phyloP scores from a whole-genome alignment of 164 flowering plant species.

The Tinospora cordifolia region DNA sequence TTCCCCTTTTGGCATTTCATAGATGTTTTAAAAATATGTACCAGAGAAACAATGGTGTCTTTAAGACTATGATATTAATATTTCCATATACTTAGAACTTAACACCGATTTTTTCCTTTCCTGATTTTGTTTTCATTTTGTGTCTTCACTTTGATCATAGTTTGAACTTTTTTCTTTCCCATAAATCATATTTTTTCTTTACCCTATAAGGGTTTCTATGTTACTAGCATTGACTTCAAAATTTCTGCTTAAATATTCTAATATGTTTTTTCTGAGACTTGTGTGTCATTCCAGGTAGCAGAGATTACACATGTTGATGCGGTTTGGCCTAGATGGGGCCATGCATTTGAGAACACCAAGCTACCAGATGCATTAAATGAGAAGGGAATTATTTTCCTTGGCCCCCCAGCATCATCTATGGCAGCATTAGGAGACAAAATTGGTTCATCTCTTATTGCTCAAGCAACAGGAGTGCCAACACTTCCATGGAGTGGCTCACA shows the following conservation, averaged over 20 bases:
- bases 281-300: conserved; percentile 58
- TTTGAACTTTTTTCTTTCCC: background rate
- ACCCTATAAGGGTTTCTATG: background rate
- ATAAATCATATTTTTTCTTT: background rate
- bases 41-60: background rate
- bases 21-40: background rate
- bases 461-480: conserved; percentile 97
- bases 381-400: conserved; percentile 83
- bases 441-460: conserved; percentile 98
- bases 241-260: conserved; percentile 2
- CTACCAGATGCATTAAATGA: conserved; percentile 85
- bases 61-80: background rate
- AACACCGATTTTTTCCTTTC: background rate
- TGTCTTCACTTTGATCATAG: background rate
- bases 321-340: conserved; percentile 99
- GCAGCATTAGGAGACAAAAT: conserved; percentile 97
- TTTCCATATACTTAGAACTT: background rate
- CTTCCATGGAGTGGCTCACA: conserved; percentile 99
- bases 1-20: too few relatives aligned
- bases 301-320: conserved; percentile 94
- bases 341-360: conserved; percentile 98
- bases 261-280: conserved; percentile 7
- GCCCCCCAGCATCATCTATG: conserved; percentile 92
- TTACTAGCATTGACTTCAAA: background rate
- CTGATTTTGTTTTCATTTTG: background rate